phyloP scores from a whole-genome alignment of 2,329 filamentous ascomycete genomes.

The Colletotrichum aenigma region DNA sequence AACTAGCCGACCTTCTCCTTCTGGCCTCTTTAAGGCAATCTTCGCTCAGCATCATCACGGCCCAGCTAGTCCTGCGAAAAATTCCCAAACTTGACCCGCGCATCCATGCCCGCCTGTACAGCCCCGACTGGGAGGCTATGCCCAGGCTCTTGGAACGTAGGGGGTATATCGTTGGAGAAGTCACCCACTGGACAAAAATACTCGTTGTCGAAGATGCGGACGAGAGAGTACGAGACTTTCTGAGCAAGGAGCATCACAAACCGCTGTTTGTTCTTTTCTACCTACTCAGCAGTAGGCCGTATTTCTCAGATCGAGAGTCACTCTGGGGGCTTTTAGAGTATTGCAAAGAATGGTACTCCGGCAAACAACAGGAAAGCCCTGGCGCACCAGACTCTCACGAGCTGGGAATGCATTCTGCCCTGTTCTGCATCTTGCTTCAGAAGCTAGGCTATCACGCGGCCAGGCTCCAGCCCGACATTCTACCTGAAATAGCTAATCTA shows the following conservation, averaged over 20 bases:
- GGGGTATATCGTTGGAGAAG: not conserved
- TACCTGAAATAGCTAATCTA: slow-evolving; percentile 33
- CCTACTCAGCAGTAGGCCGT: not conserved
- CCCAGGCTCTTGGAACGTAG: not conserved
- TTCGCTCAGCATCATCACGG: not conserved
- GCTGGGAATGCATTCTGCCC: not conserved
- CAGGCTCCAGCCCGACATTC: slow-evolving; percentile 29
- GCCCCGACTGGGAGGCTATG: not conserved
- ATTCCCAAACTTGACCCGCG: not conserved
- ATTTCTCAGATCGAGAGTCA: not conserved
- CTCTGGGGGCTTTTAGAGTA: slow-evolving; percentile 6
- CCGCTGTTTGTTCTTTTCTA: slow-evolving; percentile 15
- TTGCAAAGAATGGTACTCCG: slow-evolving; percentile 3
- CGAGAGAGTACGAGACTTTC: not conserved
- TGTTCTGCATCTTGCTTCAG: not conserved
- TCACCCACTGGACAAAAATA: slow-evolving; percentile 8
- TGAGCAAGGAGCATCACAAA: not conserved
- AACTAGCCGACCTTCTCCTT: not conserved
- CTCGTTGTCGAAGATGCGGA: not conserved
- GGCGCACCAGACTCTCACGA: not conserved
- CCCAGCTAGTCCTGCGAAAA: slow-evolving; percentile 4
- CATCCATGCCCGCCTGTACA: not conserved
- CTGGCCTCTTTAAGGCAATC: not conserved
- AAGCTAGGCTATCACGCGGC: slow-evolving; percentile 7
- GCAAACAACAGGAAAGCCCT: not conserved